Percentiles rank a stretch among this genome's conserved stretches.
phyloP scores from a whole-genome alignment of 805 yeast species.

The Vanderwaltozyma tropicalis region DNA sequence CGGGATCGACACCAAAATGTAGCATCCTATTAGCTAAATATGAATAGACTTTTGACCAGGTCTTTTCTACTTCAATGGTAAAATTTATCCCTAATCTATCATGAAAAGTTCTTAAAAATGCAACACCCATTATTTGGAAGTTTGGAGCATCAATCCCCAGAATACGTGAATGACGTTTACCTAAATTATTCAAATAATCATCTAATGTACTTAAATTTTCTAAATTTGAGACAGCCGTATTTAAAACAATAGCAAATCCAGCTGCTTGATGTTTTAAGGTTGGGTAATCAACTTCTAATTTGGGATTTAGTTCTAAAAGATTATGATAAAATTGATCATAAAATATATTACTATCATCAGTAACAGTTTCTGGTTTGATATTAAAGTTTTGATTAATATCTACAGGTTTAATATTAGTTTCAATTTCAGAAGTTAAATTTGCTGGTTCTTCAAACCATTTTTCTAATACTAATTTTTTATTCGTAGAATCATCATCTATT shows the following conservation, averaged over 20 bases:
- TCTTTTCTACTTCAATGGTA: slow-evolving; percentile 50
- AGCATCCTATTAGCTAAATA: slow-evolving; percentile 58
- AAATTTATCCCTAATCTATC: slow-evolving; percentile 48
- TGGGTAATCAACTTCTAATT: slow-evolving; percentile 57
- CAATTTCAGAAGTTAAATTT: too few species aligned
- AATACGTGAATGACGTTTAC: slow-evolving; percentile 66
- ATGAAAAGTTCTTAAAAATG: slow-evolving; percentile 54
- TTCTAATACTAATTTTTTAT: too few species aligned
- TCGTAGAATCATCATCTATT: slow-evolving; percentile 4
- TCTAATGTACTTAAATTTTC: slow-evolving; percentile 50
- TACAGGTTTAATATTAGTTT: neutral
- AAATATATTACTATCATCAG: slow-evolving; percentile 36
- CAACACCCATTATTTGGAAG: slow-evolving; percentile 65
- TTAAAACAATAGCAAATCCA: slow-evolving; percentile 68
- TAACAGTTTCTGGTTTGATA: neutral
- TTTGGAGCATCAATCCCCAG: slow-evolving; percentile 60
- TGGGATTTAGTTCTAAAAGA: slow-evolving; percentile 48
- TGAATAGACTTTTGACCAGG: slow-evolving; percentile 62
- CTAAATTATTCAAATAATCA: slow-evolving; percentile 50
- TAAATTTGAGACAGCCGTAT: slow-evolving; percentile 53
- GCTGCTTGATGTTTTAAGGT: slow-evolving; percentile 70
- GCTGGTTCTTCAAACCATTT: too few species aligned
- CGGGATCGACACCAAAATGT: slow-evolving; percentile 38
- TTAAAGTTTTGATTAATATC: neutral
- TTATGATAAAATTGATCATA: slow-evolving; percentile 71